Base-by-base conservation (phyloP, 805 yeast species). In the Candida montana region DNA sequence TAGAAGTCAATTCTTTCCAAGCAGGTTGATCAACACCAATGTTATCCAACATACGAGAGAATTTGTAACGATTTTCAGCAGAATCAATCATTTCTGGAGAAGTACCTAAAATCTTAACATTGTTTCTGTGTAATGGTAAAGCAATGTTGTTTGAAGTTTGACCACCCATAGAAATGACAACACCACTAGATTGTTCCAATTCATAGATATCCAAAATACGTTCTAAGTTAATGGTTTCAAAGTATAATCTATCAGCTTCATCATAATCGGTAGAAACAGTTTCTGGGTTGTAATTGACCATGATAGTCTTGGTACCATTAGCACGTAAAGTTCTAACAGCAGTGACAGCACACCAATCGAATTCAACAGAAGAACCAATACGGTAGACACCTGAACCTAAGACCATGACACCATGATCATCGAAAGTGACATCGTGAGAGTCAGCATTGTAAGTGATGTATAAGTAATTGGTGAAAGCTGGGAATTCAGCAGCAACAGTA, bases 21-120 rank as follows among this genome's bases (percentile, higher is more conserved):
- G 96, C 96, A 33, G 99, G 99, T 69, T 91, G 99, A 68, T 91
- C 99, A 50, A 91, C 97, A 42, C 95, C 96, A 58, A 91, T 91
- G 53, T 78, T 79, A 67, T 91, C 99, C 69, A 91, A 75, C 95
- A 91, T 89, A 68, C 96, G 86, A 33, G 96, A 88, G 72, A 91
- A 91, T 71, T 93, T 91, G 77, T 88, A 90, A 71, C 99, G 80
- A 70, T 91, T 90, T 74, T 91, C 99, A 50, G 99, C 99, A 47
- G 95, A 80, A 61, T 91, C 99, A 64, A 91, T 93, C 96, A 88
- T 89, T 65, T 87, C 96, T 43, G 99, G 99, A 28, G 96, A 84
- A 35, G 99, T 91, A 64, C 99, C 99, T 55, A 91, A 71, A 49
- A 91, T 84, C 72, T 93, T 91, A 54, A 89, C 96, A 62, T 87